Base-by-base conservation (phyloP, 306 rosid species). In the Dryas octopetala region DNA sequence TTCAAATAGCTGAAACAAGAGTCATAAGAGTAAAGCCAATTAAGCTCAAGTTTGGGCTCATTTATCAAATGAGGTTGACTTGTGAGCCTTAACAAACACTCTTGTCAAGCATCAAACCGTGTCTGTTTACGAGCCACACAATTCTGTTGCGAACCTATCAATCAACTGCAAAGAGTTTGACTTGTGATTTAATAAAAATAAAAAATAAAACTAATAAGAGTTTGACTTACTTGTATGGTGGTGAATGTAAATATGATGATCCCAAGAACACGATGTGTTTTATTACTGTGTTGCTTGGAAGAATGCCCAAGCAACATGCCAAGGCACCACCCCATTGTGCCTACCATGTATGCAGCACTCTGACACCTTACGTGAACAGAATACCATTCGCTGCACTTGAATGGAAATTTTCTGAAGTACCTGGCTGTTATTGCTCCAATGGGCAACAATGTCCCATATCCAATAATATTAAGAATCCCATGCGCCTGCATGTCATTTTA, bases 381-480 rank as follows among this genome's bases (percentile, higher is more conserved):
- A 78, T 71, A 82, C 91, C 90, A 87, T 68, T 66, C 72, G 7
- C 74, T 73, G 76, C 76, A 82, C 6, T 15, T 50, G 26, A 82
- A 15, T 9, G 93, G 93, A 64, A 19, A 74, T 73, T 70, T 86
- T 67, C 85, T 81, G 66, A 69, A 84, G 78, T 90, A 94, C 73
- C 98, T 83, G 0, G 97, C 88, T 0, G 75, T 23, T 26, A 94
- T 90, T 3, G 84, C 88, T 60, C 98, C 98, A 5, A 78, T 8
- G 3, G 97, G 98, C 74, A 94, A 65, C 3, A 90, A 4, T 4
- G 80, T 79, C 53, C 97, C 98, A 91, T 96, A 90, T 16, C 98
- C 98, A 0, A 86, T 69, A 0, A 91, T 90, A 85, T 87, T 91
- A 45, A 94, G 74, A 64, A 83, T 70, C 79, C 98, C 98, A 78